These are phyloP conservation scores for Allium cepa DNA, from an alignment of 106 monocot species.

Conservation along the genomic window DNA sequence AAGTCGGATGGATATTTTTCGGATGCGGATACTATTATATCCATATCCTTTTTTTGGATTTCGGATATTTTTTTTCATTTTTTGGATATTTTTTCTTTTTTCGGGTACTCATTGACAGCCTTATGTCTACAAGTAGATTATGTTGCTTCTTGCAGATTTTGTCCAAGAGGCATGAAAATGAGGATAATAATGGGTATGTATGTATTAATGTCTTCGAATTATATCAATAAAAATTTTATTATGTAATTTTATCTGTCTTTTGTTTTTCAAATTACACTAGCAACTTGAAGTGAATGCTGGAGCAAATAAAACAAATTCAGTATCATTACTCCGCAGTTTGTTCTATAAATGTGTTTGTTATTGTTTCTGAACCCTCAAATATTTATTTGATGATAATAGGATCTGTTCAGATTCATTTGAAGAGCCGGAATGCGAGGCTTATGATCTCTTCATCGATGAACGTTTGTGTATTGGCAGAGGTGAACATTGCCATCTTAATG, in stretches of 20 bases:
- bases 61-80: too few species aligned
- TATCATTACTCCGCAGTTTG: background rate
- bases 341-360: background rate
- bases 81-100: too few species aligned
- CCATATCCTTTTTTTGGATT: too few species aligned
- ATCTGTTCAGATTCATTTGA: slow-evolving; percentile 67
- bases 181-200: slow-evolving; percentile 5
- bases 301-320: too few species aligned
- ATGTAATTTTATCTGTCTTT: too few species aligned
- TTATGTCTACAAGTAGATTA: too few species aligned
- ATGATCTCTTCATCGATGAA: slow-evolving; percentile 86
- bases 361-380: background rate
- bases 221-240: background rate
- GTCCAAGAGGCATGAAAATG: background rate
- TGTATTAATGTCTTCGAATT: background rate
- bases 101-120: too few species aligned
- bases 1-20: too few species aligned
- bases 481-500: slow-evolving; percentile 2
- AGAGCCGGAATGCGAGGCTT: slow-evolving; percentile 86
- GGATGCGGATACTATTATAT: too few species aligned
- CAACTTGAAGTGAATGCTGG: background rate
- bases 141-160: slow-evolving; percentile 3
- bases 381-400: slow-evolving; percentile 16
- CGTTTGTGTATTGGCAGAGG: slow-evolving; percentile 80
- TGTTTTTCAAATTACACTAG: background rate